phyloP scores from a whole-genome alignment of 345 rosid species.

The Dipteronia sinensis region DNA sequence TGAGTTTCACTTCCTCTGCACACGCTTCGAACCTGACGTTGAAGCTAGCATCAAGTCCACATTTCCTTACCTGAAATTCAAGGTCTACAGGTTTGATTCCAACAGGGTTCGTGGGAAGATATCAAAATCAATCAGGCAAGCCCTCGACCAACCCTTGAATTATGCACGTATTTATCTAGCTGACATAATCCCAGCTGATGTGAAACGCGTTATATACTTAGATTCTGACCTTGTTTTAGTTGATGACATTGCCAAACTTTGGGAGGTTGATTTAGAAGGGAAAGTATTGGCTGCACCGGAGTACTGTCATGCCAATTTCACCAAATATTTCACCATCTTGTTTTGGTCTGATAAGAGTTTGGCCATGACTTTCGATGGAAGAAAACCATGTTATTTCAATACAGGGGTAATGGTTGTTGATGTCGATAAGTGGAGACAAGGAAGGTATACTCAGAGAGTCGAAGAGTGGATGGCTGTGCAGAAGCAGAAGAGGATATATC shows the following conservation, averaged over 20 bases:
- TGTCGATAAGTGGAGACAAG: constrained; percentile 48
- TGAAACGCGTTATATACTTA: constrained; percentile 44
- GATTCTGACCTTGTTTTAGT: constrained; percentile 59
- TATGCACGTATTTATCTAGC: constrained; percentile 56
- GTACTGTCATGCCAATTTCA: constrained; percentile 53
- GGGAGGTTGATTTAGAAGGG: constrained; percentile 47
- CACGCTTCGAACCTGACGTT: constrained; percentile 34
- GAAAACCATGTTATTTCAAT: constrained; percentile 49
- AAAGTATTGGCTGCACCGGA: constrained; percentile 54
- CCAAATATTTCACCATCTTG: constrained; percentile 41
- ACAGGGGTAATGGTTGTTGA: constrained; percentile 61
- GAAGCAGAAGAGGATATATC: constrained; percentile 59
- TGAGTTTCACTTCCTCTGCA: constrained; percentile 44
- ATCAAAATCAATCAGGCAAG: constrained; percentile 53
- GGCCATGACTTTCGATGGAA: constrained; percentile 36
- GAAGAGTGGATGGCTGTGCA: constrained; percentile 60
- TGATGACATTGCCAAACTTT: constrained; percentile 46
- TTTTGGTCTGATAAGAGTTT: constrained; percentile 43
- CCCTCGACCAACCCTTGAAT: constrained; percentile 55
- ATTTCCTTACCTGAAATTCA: constrained; percentile 49
- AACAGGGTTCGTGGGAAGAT: constrained; percentile 47
- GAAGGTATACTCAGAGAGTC: constrained; percentile 45
- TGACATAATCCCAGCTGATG: constrained; percentile 34
- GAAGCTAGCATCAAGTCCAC: constrained; percentile 40
- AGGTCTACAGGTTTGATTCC: constrained; percentile 40